Evolutionary conservation across 371 early-diverging fungal species (phyloP).

Genomic region (Quaeritorhiza haematococci): DNA sequence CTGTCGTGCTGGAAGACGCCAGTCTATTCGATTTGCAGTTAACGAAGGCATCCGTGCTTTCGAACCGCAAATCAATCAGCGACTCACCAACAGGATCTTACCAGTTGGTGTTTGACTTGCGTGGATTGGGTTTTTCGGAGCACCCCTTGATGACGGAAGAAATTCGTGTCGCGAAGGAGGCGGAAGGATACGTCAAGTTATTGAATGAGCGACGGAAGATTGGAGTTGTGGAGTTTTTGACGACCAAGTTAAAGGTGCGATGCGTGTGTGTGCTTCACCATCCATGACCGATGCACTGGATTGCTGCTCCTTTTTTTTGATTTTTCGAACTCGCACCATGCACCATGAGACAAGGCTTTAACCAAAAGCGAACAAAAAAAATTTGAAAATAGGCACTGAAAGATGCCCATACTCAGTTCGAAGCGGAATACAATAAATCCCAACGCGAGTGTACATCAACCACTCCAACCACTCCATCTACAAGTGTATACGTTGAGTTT

Average conservation of each 20-base stretch:
- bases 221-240: constrained; percentile 27
- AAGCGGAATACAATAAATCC: no score
- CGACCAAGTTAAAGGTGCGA: constrained; percentile 30
- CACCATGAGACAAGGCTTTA: not conserved
- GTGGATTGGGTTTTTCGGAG: constrained; percentile 19
- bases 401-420: no score
- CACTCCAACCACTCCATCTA: no score
- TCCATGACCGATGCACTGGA: no score
- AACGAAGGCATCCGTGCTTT: not conserved
- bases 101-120: constrained; percentile 30
- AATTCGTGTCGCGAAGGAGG: constrained; percentile 21
- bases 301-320: not conserved
- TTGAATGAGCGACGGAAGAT: constrained; percentile 22
- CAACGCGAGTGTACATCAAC: no score
- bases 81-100: constrained; percentile 15
- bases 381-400: not conserved
- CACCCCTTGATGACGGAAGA: constrained; percentile 44
- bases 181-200: constrained; percentile 20
- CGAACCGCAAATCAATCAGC: not conserved
- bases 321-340: not conserved
- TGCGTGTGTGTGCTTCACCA: no score
- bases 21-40: not conserved
- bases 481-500: no score
- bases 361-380: constrained; percentile 1
- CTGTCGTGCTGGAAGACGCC: not conserved